Base-by-base conservation (phyloP, 352 stramenopile species). In the Pythium rishiriense region DNA sequence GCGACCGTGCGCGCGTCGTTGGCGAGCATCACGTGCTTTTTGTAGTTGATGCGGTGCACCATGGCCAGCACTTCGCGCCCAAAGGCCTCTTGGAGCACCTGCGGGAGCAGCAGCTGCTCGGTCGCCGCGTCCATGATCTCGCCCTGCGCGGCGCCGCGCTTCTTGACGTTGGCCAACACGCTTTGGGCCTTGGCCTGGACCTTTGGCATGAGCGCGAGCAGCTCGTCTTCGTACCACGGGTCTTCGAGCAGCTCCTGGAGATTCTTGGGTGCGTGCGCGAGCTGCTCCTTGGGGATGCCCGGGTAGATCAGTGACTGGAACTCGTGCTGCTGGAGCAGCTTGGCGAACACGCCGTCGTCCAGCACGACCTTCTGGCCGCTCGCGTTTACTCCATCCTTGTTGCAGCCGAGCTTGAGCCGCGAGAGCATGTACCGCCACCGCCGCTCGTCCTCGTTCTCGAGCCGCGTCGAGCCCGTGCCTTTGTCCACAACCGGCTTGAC, bases 51-150 rank as follows among this genome's bases (percentile, higher is more conserved):
- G 7, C 84, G 84, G 48, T 90, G 87, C 21, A 97, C 79, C 83
- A 97, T 93, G 12, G 76, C 74, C 33, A 96, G 53, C 22, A 96
- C 72, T 58, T 97, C 85, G 42, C 88, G 73, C 0, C 76, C 85
- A 72, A 97, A 96, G 0, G 87, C 87, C 60, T 97, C 87, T 48
- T 94, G 87, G 39, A 94, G 65, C 9, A 96, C 78, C 53, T 96
- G 87, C 1, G 87, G 87, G 33, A 83, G 35, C 35, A 95, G 76
- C 58, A 81, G 66, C 2, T 60, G 56, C 65, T 97, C 87, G 0
- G 86, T 97, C 0, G 69, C 68, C 0, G 64, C 24, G 51, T 96
- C 87, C 87, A 97, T 96, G 45, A 87, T 48, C 19, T 97, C 87
- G 21, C 87, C 87, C 37, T 87, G 74, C 3, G 76, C 68, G 1